Base-by-base conservation (phyloP, 441 rosid species). In the Croton setiger region DNA sequence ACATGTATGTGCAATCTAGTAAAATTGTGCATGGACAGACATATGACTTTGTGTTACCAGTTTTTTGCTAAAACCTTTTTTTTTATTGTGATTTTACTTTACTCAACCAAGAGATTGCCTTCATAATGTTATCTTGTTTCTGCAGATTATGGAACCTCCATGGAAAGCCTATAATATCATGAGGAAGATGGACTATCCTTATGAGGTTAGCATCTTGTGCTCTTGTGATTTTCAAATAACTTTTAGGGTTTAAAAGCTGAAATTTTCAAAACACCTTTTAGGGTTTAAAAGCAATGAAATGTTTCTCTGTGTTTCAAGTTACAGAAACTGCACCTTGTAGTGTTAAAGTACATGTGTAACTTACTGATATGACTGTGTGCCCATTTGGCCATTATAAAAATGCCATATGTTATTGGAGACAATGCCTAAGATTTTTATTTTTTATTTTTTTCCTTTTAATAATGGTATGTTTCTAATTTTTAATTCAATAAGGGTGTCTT, bases 121-220 rank as follows among this genome's bases (percentile, higher is more conserved):
- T 69, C 60, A 36, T 47, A 14, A 44, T 35, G 18, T 64, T 17
- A 15, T 66, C 75, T n/a, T 43, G 63, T 54, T 77, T 68, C 41
- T 77, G 75, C 77, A 93, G 98, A 88, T 93, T 70, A 89, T 91
- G 97, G 96, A 93, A 73, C 97, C 97, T 78, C 97, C 98, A 48
- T 89, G 96, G 96, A 86, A 83, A 84, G 93, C 98, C 18, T 88
- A 82, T 71, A 87, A 91, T 66, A 77, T 93, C 52, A 70, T 91
- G 84, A 87, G 78, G 79, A 93, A 86, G 81, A 91, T 89, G 97
- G 97, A 89, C 64, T 91, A 93, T 76, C 98, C 97, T 7, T 93
- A 93, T 33, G 98, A 93, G 96, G 98, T 79, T 45, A 75, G 77
- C 71, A 60, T 69, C 64, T 39, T 35, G 63, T 63, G 68, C 36